Conservation (phyloP, 345 rosid genomes). For the Laguncularia racemosa region DNA sequence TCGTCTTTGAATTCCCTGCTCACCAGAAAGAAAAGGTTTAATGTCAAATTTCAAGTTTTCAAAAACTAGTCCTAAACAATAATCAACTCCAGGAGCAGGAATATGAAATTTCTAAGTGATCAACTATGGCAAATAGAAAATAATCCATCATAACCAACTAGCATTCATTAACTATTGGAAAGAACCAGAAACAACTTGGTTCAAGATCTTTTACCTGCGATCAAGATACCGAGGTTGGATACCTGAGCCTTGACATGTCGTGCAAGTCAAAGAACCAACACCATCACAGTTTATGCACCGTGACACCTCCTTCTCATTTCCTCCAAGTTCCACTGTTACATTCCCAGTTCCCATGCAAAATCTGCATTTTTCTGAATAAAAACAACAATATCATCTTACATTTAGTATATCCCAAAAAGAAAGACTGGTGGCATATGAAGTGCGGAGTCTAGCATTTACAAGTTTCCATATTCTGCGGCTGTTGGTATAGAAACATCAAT, state of each 20-base stretch:
- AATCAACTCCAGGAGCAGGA: too few species aligned
- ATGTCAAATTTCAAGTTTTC: neutral
- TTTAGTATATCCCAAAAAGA: neutral
- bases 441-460: too few species aligned
- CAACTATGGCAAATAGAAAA: too few species aligned
- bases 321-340: constrained; percentile 66
- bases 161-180: neutral
- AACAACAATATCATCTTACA: constrained; percentile 2
- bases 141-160: too few species aligned
- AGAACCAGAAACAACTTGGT: neutral
- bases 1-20: constrained; percentile 31
- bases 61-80: too few species aligned
- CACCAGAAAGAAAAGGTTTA: neutral
- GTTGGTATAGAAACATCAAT: too few species aligned
- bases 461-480: too few species aligned
- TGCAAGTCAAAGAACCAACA: constrained; percentile 80
- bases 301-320: constrained; percentile 69
- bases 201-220: constrained; percentile 49
- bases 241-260: constrained; percentile 93
- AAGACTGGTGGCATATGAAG: too few species aligned
- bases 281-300: constrained; percentile 78
- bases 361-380: constrained; percentile 64
- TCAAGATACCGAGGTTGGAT: constrained; percentile 98
- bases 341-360: constrained; percentile 76
- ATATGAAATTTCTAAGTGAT: too few species aligned